Evolutionary conservation across 148 eudicot genomes (phyloP).

Genomic region (Nepenthes mirabilis): DNA sequence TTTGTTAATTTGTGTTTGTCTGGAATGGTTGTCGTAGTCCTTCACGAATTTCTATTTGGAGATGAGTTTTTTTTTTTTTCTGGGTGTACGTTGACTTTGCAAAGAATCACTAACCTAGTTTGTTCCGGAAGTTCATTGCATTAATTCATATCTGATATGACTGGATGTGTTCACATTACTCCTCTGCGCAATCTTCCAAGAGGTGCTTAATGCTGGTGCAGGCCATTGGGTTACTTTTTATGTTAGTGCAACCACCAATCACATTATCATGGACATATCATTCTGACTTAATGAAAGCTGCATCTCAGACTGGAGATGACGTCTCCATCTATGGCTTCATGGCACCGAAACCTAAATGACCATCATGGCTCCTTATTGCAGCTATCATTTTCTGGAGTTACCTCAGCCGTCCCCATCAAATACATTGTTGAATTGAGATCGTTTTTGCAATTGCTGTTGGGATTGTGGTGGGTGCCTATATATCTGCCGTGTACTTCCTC

Average conservation of each 20-base stretch:
- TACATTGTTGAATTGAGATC: constrained; percentile 79
- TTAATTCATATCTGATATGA: too few relatives aligned
- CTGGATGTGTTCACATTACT: too few relatives aligned
- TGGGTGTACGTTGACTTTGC: too few relatives aligned
- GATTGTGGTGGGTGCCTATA: constrained; percentile 68
- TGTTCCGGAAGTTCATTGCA: too few relatives aligned
- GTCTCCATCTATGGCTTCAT: constrained; percentile 83
- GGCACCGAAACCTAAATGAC: constrained; percentile 92
- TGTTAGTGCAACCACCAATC: constrained; percentile 84
- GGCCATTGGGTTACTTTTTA: constrained; percentile 70
- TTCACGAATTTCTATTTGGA: too few relatives aligned
- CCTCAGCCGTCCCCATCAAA: constrained; percentile 80
- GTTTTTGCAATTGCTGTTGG: constrained; percentile 73
- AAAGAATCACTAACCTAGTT: too few relatives aligned
- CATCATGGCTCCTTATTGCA: constrained; percentile 86
- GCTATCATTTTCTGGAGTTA: constrained; percentile 69
- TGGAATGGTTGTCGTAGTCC: too few relatives aligned
- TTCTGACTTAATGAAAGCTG: constrained; percentile 75
- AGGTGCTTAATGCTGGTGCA: constrained; percentile 75
- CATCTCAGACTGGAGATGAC: constrained; percentile 86
- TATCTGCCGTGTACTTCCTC: constrained; percentile 87
- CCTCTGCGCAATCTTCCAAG: constrained; percentile 61
- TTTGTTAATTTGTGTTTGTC: too few relatives aligned
- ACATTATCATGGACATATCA: constrained; percentile 70
- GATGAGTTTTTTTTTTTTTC: too few relatives aligned